phyloP scores from a whole-genome alignment of 441 rosid species.

The Kokia cookei region DNA sequence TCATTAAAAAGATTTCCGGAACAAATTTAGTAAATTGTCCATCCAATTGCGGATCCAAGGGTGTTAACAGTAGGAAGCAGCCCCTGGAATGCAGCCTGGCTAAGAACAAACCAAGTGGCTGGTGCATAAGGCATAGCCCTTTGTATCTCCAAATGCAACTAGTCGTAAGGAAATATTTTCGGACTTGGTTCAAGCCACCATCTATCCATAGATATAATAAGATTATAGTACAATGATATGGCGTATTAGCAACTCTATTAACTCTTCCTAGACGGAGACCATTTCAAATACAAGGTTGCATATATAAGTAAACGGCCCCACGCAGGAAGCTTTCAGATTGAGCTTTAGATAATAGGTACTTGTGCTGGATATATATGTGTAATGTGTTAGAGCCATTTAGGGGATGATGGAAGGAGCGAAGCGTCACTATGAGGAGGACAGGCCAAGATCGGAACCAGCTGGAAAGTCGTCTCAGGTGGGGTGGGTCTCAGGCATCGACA shows the following conservation, averaged over 20 bases:
- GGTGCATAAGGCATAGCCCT: not conserved
- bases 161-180: not conserved
- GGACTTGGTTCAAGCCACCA: not conserved
- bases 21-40: not conserved
- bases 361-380: not conserved
- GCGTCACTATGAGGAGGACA: not conserved
- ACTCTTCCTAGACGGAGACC: not conserved
- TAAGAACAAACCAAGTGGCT: not conserved
- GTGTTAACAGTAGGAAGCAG: not conserved
- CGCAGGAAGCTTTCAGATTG: not conserved
- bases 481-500: not conserved
- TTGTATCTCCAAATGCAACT: not conserved
- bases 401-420: not conserved
- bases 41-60: not conserved
- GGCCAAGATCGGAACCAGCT: not conserved
- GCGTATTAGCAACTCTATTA: not conserved
- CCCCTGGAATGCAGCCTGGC: not conserved
- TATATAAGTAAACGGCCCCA: not conserved
- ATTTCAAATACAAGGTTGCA: not conserved
- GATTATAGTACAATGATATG: not conserved
- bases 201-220: not conserved
- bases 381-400: not conserved
- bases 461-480: not conserved
- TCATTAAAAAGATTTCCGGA: not conserved
- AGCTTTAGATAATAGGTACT: not conserved